Conservation (phyloP, 495 filamentous ascomycete species). For the Trichoderma asperelloides region DNA sequence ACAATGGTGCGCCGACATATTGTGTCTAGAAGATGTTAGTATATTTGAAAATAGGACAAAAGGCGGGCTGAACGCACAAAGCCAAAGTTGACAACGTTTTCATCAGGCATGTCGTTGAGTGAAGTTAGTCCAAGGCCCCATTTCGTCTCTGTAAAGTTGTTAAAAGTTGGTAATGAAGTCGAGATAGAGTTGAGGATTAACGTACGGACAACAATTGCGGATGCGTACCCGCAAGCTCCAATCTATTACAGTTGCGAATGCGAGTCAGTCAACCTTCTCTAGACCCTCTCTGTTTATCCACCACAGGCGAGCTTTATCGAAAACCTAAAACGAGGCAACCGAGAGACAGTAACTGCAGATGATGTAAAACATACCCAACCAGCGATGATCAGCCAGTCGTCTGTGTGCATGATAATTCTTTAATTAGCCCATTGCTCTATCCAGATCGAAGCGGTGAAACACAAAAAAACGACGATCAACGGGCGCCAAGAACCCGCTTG, state of each 20-base stretch:
- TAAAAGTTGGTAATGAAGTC: background rate
- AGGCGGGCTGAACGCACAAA: constrained; percentile 18
- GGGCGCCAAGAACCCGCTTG: background rate
- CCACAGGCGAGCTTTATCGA: background rate
- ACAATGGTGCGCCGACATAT: constrained; percentile 35
- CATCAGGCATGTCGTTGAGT: constrained; percentile 22
- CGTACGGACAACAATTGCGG: constrained; percentile 24
- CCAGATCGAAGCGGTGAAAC: background rate
- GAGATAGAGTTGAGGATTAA: background rate
- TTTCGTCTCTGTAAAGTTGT: constrained; percentile 26
- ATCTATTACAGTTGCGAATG: constrained; percentile 12
- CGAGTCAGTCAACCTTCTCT: background rate
- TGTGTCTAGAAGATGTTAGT: constrained; percentile 20
- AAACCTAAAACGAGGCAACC: background rate
- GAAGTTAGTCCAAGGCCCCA: constrained; percentile 30
- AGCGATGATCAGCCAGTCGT: constrained; percentile 31
- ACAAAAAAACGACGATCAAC: background rate
- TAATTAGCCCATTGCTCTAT: background rate
- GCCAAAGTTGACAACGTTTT: constrained; percentile 30
- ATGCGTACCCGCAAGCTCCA: constrained; percentile 19
- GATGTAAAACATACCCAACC: constrained; percentile 24
- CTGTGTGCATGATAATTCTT: constrained; percentile 16
- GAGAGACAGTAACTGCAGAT: background rate
- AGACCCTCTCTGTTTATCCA: too few species aligned
- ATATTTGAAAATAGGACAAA: background rate